Base-by-base conservation (phyloP, 1,139 yeast species). In the Candida freyschussii region DNA sequence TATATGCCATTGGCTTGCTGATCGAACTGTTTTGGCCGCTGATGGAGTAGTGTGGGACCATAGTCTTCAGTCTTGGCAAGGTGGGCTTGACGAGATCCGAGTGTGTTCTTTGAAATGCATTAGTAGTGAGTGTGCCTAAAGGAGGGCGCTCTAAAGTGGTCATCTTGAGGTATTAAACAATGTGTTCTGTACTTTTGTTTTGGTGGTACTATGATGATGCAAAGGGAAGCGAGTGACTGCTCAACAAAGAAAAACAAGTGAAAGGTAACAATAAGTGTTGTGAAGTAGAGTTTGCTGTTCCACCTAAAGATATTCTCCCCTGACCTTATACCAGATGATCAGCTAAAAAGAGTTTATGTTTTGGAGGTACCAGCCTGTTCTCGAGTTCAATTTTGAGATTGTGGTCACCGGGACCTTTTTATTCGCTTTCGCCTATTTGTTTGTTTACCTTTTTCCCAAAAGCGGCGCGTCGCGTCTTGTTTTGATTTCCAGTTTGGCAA, bases 391-490 rank as follows among this genome's bases (percentile, higher is more conserved):
- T n/a, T n/a, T n/a, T n/a, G n/a, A n/a, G n/a, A n/a, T n/a, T n/a
- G n/a, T n/a, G n/a, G n/a, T n/a, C n/a, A n/a, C n/a, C n/a, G n/a
- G n/a, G n/a, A n/a, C n/a, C n/a, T n/a, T n/a, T n/a, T n/a, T n/a
- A n/a, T n/a, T n/a, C n/a, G n/a, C n/a, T n/a, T n/a, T n/a, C 20
- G 26, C 23, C 17, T 27, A 16, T 27, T 35, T 28, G 26, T 33
- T 41, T 42, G 46, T 44, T 44, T 44, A 44, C 45, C 20, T 41
- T 40, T 42, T 40, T 10, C 48, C 41, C 24, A 35, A 38, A 32
- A 15, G 13, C n/a, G n/a, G 31, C 41, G 45, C 36, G 34, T 19
- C 40, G 36, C 38, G 38, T 29, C 22, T 14, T 17, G 26, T 16
- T 21, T 23, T 12, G 27, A 29, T 29, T 26, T 16, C n/a, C n/a